Base-by-base conservation (phyloP, 192 early-diverging fungal species). In the Coemansia erecta region DNA sequence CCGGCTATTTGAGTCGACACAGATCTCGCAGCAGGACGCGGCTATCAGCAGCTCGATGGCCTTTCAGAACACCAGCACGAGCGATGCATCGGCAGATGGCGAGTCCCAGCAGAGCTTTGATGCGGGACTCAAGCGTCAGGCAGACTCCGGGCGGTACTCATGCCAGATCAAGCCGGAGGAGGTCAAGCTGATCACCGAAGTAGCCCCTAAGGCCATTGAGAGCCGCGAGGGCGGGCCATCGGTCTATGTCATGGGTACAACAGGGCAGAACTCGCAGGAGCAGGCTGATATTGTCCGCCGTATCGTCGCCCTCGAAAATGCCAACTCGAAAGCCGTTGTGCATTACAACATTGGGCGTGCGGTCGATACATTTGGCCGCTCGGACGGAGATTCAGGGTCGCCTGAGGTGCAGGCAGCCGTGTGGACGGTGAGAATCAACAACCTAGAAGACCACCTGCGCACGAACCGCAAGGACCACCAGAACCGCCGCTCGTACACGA, bases 371-470 rank as follows among this genome's bases (percentile, higher is more conserved):
- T 97, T 97, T 82, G 88, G 87, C 21, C 77, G 89, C 44, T 75
- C 72, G 26, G 83, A 85, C 28, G 83, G 83, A 24, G 96, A 98
- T 72, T 93, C 94, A 12, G 96, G 96, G 15, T 93, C 89, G 61
- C 78, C 93, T 7, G 92, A 93, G 72, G 96, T 95, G 13, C 96
- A 98, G 87, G 96, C 92, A 41, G 94, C 94, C 2, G 82, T 96
- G 31, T 86, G 93, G 77, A 94, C 91, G 19, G 86, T 94, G 49
- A 86, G 89, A 55, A 94, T 98, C 62, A 86, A 92, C 57, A 90
- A 92, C 56, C 81, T 98, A 66, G 62, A 87, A 53, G 82, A 85
- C 15, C 96, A 98, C 70, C 60, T 97, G 61, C 70, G 83, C 44
- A 79, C 81, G 28, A 82, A 92, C 73, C 81, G 76, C 55, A 98